Base-by-base conservation (phyloP, 106 monocot genomes). In the Xerophyta viscosa region DNA sequence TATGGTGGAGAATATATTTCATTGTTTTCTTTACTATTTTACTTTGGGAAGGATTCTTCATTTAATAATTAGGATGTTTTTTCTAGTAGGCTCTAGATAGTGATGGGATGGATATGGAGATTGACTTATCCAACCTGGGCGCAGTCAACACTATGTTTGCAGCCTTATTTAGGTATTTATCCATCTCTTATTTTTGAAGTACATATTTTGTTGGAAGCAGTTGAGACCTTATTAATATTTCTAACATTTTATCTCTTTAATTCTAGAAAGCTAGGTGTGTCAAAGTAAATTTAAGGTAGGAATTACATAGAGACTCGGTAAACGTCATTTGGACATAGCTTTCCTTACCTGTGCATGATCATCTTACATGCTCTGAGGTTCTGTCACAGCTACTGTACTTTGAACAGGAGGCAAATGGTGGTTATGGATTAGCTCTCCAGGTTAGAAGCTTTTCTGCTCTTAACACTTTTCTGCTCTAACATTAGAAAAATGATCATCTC, bases 271-370 rank as follows among this genome's bases (percentile, higher is more conserved):
- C 71, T 96, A 5, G 94, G 94, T 33, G 85, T 96, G 68, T 88
- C 94, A 96, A 71, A 96, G 94, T 74, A 96, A 96, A 96, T 96
- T 96, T 54, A 96, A 96, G 78, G 94, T 89, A 61, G 29, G 30
- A 6, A 33, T 33, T 5, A 33, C 33, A 33, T 11, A 33, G 11
- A 33, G n/a, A n/a, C n/a, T n/a, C n/a, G n/a, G 11, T 33, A 11
- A 33, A 6, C 11, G 11, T 33, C 7, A 33, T 33, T 11, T 33
- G n/a, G 5, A 33, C n/a, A 11, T 6, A 6, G 7, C n/a, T 33
- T 33, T 33, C 7, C 33, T 33, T 33, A 6, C 11, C 5, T 33
- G 33, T 6, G 33, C 33, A 33, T 33, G 33, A 33, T 5, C 33
- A 33, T 5, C 11, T 33, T 6, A 6, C 33, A 33, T 33, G 11